Evolutionary conservation across 106 monocot species (phyloP), one percentile per base, ranked within the genome.

Genomic region (Dioscorea zingiberensis): DNA sequence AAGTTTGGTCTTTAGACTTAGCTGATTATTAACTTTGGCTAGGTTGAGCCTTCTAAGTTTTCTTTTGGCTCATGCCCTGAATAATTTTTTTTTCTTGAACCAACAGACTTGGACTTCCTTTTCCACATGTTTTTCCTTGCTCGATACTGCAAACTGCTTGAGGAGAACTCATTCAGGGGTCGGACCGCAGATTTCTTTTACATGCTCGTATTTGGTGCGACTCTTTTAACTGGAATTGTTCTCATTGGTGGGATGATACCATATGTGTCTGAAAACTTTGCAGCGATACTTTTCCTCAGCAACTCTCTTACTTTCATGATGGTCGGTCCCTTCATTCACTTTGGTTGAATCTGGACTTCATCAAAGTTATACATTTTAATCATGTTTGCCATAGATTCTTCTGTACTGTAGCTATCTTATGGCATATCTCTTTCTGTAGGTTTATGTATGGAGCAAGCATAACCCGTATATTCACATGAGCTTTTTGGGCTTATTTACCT

Each of bases 51-150:
- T 59, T 21, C 7, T 24, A 44, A 13, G 27, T 14, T 48, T 32
- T 48, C 21, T 19, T 45, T 47, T 27, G 23, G 27, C 46, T 58
- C 15, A 69, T 55, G 22, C 15, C 25, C n/a, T 55, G 18, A 2
- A 4, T 69, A 44, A 14, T 45, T 38, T 11, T 38, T 10, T 12
- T 59, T 74, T 26, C 53, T 76, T 27, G 9, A 76, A 17, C 71
- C 65, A 47, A 24, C 85, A 98, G 97, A 92, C 73, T 71, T 98
- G 76, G 97, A 98, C 61, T 98, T 98, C 62, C 77, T 98, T 4
- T 98, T 98, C 65, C 97, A 98, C 67, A 98, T 98, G 91, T 98
- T 98, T 67, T 98, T 98, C 77, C 89, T 98, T 75, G 86, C 92
- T 38, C 85, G 89, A 66, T 98, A 98, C 60, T 98, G 97, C 85